Evolutionary conservation across 805 yeast species (phyloP).

Genomic region (Torulaspora gathmanii): DNA sequence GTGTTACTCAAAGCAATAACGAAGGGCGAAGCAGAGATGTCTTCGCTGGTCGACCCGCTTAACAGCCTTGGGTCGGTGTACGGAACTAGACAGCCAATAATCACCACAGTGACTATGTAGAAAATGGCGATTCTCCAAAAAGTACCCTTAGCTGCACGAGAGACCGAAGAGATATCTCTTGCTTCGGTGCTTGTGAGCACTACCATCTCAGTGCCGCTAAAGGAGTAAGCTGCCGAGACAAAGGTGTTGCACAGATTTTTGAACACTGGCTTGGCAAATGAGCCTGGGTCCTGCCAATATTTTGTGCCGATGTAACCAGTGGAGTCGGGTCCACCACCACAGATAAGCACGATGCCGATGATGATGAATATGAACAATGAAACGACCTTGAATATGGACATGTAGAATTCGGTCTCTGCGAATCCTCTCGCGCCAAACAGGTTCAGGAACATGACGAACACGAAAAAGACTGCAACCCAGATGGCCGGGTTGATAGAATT

Average conservation of each 20-base stretch:
- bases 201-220: constrained; percentile 63
- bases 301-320: constrained; percentile 39
- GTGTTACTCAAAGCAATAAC: constrained; percentile 48
- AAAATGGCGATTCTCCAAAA: constrained; percentile 54
- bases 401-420: constrained; percentile 50
- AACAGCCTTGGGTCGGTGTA: constrained; percentile 44
- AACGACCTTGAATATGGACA: constrained; percentile 42
- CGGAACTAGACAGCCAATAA: constrained; percentile 70
- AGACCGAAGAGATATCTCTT: constrained; percentile 52
- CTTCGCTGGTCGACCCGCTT: constrained; percentile 44
- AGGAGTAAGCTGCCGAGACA: constrained; percentile 66
- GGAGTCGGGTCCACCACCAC: constrained; percentile 46
- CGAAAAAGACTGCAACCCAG: constrained; percentile 27
- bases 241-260: constrained; percentile 63
- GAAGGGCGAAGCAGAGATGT: constrained; percentile 44
- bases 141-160: constrained; percentile 55
- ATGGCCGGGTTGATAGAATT: constrained; percentile 24
- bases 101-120: constrained; percentile 49
- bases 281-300: constrained; percentile 51
- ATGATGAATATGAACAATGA: constrained; percentile 47
- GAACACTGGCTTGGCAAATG: constrained; percentile 46
- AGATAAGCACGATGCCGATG: constrained; percentile 43
- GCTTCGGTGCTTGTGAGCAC: constrained; percentile 50
- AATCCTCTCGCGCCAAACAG: constrained; percentile 49
- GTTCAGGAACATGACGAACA: constrained; percentile 43